These are phyloP conservation scores for Uronychia binucleata DNA, from an alignment of 73 alveolate genomes.

Conservation along the genomic window DNA sequence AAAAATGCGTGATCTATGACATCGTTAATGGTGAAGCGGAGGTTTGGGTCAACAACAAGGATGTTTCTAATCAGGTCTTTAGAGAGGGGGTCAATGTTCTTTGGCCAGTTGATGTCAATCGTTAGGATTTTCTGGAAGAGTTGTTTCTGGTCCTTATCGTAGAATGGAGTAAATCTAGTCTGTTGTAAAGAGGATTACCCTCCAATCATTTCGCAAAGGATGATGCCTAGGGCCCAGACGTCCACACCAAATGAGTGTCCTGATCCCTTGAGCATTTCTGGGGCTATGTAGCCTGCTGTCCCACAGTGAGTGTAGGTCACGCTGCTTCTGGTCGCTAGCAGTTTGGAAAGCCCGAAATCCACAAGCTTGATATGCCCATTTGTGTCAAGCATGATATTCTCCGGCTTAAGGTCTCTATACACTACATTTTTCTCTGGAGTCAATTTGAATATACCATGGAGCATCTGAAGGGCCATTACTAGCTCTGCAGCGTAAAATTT, in stretches of 20 bases:
- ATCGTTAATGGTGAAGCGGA: constrained; percentile 26
- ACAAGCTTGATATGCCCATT: constrained; percentile 55
- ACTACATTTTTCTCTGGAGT: constrained; percentile 12
- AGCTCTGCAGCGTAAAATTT: constrained; percentile 33
- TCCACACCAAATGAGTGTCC: constrained; percentile 59
- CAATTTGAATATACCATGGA: constrained; percentile 13
- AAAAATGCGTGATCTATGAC: constrained; percentile 47
- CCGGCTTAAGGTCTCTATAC: constrained; percentile 61
- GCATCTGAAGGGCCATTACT: constrained; percentile 36
- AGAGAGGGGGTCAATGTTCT: constrained; percentile 38
- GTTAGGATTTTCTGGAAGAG: constrained; percentile 33
- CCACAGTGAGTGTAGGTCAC: constrained; percentile 69
- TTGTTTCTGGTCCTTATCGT: neutral
- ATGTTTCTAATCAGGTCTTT: constrained; percentile 59
- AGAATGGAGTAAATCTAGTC: constrained; percentile 51
- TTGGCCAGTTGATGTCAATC: constrained; percentile 52
- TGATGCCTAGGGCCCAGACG: constrained; percentile 63
- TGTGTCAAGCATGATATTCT: constrained; percentile 34
- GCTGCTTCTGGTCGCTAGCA: neutral
- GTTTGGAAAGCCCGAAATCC: constrained; percentile 49
- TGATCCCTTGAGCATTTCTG: constrained; percentile 61
- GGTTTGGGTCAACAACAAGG: constrained; percentile 55
- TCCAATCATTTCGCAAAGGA: constrained; percentile 46
- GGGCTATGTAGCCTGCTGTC: constrained; percentile 83
- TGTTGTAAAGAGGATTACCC: constrained; percentile 3